Evolutionary conservation across 495 filamentous ascomycete species (phyloP), one percentile per base, ranked within the genome.

Genomic region (Podospora australis): DNA sequence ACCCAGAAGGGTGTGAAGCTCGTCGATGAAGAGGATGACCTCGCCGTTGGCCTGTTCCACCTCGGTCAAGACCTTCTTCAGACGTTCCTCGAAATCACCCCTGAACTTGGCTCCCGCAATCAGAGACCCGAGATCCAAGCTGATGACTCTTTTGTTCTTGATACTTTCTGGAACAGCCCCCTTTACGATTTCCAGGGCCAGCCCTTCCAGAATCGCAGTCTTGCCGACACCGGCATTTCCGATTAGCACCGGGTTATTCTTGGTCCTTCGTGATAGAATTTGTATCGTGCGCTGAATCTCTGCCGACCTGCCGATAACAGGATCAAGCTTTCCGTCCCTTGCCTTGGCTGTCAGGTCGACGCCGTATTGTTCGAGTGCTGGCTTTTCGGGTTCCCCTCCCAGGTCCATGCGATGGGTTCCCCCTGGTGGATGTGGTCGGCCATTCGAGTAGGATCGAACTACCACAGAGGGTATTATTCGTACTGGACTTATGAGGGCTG

Each of bases 111-210:
- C 90, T 30, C 92, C 92, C 11, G 92, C 94, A 58, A 98, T 96
- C 13, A 98, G 73, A 20, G 85, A 86, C 2, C 92, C 92, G 0
- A 98, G 72, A 56, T 98, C 92, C 44, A 97, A 65, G 9, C 83
- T 73, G 45, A 97, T 78, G 10, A 98, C 92, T 28, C 81, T 74
- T 64, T 97, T 98, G 53, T 95, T 82, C 68, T 96, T 96, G 69
- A 98, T 86, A 58, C 88, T 95, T 65, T 97, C 92, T 0, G 92
- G 92, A 2, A 98, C 91, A 70, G 95, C 91, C 0, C 92, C 92
- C 50, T 79, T 76, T 2, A 95, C 86, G 62, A 98, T 97, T 28
- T 91, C 74, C 64, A 91, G 83, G 20, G 92, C 90, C 52, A 98
- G 70, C 1, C 92, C 92, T 69, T 98, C 92, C 9, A 98, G 62